Evolutionary conservation across 306 rosid genomes (phyloP).

Genomic region (Glycine latifolia): DNA sequence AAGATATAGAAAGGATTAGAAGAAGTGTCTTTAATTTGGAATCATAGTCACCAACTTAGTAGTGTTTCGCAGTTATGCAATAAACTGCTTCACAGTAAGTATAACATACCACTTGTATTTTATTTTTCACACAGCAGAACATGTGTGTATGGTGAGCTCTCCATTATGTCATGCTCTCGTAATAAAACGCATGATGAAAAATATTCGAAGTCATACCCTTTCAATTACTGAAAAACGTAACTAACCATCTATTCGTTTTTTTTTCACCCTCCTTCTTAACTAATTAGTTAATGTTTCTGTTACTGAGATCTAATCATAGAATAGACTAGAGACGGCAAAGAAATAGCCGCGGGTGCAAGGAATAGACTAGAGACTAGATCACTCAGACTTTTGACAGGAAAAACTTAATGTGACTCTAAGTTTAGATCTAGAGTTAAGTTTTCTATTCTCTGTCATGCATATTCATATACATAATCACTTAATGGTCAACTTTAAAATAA

Average conservation of each 20-base stretch:
- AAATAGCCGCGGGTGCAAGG: background rate
- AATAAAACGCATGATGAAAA: background rate
- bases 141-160: background rate
- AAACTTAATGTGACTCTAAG: background rate
- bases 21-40: background rate
- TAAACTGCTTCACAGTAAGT: background rate
- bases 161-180: constrained; percentile 37
- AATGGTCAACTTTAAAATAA: background rate
- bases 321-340: background rate
- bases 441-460: background rate
- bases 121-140: constrained; percentile 28
- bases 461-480: background rate
- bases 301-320: background rate
- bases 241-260: background rate
- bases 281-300: background rate
- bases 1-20: constrained; percentile 21
- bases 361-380: too few species aligned
- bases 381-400: background rate
- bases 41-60: constrained; percentile 24
- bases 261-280: background rate
- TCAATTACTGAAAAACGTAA: constrained; percentile 1
- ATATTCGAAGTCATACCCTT: constrained; percentile 2
- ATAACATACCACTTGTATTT: constrained; percentile 1
- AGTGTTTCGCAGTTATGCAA: constrained; percentile 14
- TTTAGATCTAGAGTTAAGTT: background rate